phyloP scores from a whole-genome alignment of 2,329 filamentous ascomycete species.

The Neofusicoccum kwambonambiense region DNA sequence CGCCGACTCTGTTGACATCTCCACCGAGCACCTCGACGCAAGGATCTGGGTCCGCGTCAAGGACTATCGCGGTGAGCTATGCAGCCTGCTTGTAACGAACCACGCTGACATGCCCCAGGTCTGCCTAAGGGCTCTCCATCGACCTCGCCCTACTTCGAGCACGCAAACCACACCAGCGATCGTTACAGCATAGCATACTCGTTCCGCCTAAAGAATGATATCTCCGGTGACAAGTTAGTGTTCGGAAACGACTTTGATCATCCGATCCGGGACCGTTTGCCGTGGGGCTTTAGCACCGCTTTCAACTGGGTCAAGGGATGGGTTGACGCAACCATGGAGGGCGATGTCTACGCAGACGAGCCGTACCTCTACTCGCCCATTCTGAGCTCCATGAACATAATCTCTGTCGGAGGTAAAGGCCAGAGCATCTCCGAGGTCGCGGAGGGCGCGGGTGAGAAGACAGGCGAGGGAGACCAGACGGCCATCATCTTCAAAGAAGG shows the following conservation, averaged over 20 bases:
- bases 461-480: constrained; percentile 66
- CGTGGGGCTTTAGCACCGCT: constrained; percentile 81
- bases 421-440: constrained; percentile 40
- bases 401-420: constrained; percentile 60
- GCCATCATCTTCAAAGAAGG: constrained; percentile 57
- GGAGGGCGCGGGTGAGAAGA: constrained; percentile 52
- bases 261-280: constrained; percentile 81
- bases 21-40: constrained; percentile 62
- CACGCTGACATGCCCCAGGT: constrained; percentile 45
- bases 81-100: background rate
- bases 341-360: constrained; percentile 81
- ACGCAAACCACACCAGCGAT: constrained; percentile 68
- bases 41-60: constrained; percentile 74
- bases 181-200: constrained; percentile 82
- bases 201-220: constrained; percentile 68
- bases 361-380: constrained; percentile 85
- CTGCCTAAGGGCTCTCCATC: constrained; percentile 68
- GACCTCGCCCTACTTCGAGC: constrained; percentile 75
- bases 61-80: constrained; percentile 50
- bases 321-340: constrained; percentile 87
- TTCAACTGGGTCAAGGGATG: constrained; percentile 85
- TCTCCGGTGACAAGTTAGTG: constrained; percentile 71
- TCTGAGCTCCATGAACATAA: constrained; percentile 73
- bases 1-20: constrained; percentile 60
- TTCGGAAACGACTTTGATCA: constrained; percentile 96